phyloP scores from a whole-genome alignment of 495 filamentous ascomycete genomes.

The Sphaerosporella brunnea region DNA sequence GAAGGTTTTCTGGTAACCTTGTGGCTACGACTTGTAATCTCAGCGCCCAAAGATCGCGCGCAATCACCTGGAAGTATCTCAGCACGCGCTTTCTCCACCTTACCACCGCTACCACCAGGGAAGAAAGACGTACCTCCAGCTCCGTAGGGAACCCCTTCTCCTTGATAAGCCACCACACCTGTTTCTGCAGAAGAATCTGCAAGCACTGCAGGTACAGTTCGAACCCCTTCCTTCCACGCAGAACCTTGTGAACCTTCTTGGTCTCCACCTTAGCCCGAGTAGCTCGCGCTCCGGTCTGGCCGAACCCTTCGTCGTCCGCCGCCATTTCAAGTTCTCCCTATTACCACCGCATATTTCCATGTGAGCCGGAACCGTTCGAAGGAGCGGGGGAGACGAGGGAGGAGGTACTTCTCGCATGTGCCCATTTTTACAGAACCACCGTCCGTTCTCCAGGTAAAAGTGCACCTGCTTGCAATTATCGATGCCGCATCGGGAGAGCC shows the following conservation, averaged over 20 bases:
- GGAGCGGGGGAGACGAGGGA: too few relatives aligned
- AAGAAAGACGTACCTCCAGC: constrained; percentile 52
- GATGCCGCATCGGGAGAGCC: constrained; percentile 41
- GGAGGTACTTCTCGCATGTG: constrained; percentile 41
- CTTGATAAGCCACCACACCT: constrained; percentile 45
- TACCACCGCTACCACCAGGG: not conserved
- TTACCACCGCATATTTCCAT: too few relatives aligned
- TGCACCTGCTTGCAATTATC: constrained; percentile 45
- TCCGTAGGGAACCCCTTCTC: constrained; percentile 43
- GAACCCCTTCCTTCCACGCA: constrained; percentile 34
- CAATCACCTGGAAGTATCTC: not conserved
- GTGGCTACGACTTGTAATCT: constrained; percentile 36
- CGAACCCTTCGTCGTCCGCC: constrained; percentile 61
- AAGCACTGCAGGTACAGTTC: constrained; percentile 68
- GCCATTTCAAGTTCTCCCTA: constrained; percentile 34
- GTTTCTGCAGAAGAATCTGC: constrained; percentile 70
- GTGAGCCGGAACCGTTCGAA: too few relatives aligned
- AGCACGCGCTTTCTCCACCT: too few relatives aligned
- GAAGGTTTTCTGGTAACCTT: not conserved
- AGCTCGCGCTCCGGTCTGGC: constrained; percentile 41
- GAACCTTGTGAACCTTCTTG: constrained; percentile 33
- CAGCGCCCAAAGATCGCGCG: constrained; percentile 50
- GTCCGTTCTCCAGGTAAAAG: constrained; percentile 47
- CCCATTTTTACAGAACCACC: constrained; percentile 47
- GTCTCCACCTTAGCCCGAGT: constrained; percentile 37